Percentiles rank a stretch among this genome's conserved stretches.
These are phyloP conservation scores for Candolleomyces eurysporus DNA, from an alignment of 768 basidiomycete species.

Conservation along the genomic window DNA sequence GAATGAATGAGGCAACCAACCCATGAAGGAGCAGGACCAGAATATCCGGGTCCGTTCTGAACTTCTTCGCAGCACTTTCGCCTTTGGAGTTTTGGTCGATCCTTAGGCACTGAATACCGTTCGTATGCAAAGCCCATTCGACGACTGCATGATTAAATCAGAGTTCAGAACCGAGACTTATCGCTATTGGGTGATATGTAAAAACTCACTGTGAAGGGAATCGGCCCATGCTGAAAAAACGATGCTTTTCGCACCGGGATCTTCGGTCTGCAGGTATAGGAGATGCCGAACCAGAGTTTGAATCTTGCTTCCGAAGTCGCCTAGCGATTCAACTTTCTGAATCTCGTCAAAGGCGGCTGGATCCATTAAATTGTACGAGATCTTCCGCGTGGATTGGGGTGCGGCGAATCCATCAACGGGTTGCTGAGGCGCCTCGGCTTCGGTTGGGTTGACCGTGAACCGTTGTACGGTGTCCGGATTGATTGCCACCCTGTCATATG, in stretches of 20 bases:
- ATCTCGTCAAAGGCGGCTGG: conserved; percentile 49
- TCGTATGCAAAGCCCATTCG: conserved; percentile 6
- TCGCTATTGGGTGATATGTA: conserved; percentile 7
- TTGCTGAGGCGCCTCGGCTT: conserved; percentile 23
- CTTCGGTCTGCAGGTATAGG: conserved; percentile 58
- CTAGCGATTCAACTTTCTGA: conserved; percentile 57
- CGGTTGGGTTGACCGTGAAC: conserved; percentile 48
- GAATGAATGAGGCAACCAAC: conserved; percentile 30
- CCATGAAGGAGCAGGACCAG: conserved; percentile 82
- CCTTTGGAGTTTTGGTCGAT: conserved; percentile 66
- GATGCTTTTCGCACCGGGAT: conserved; percentile 77
- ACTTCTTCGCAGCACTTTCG: conserved; percentile 62
- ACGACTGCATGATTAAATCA: conserved; percentile 1
- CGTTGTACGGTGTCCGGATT: conserved; percentile 55
- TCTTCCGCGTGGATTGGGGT: conserved; percentile 57
- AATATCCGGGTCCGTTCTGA: conserved; percentile 63
- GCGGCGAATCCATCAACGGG: conserved; percentile 41
- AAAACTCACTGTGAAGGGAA: conserved; percentile 67
- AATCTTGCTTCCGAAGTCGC: conserved; percentile 80
- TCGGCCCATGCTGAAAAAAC: conserved; percentile 93
- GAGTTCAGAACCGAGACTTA: conserved; percentile 1
- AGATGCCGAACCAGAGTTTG: conserved; percentile 76
- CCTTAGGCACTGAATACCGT: conserved; percentile 66
- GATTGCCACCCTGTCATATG: conserved; percentile 47
- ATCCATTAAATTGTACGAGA: conserved; percentile 69